Conservation (phyloP, 2,329 filamentous ascomycete species). For the Davidsoniella australis region DNA sequence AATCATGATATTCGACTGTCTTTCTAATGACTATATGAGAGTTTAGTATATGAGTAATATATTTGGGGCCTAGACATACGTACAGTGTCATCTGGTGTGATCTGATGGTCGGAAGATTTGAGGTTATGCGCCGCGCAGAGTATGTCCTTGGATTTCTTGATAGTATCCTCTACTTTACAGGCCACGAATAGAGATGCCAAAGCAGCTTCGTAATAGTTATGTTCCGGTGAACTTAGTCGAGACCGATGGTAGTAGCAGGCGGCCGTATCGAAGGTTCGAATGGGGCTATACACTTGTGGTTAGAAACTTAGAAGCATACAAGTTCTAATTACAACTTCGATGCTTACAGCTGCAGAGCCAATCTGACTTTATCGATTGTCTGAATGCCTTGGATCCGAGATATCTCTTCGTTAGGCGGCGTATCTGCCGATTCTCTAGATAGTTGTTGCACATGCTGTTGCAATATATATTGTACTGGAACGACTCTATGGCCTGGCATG, state of each 20-base stretch:
- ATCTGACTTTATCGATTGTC: conserved; percentile 73
- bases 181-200: conserved; percentile 78
- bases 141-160: conserved; percentile 92
- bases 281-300: conserved; percentile 37
- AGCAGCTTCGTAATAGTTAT: conserved; percentile 73
- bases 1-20: conserved; percentile 62
- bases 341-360: conserved; percentile 58
- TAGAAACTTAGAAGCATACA: not conserved
- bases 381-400: conserved; percentile 73
- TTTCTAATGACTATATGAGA: conserved; percentile 54
- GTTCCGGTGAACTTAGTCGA: conserved; percentile 71
- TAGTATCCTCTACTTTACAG: conserved; percentile 94
- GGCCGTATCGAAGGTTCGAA: conserved; percentile 83
- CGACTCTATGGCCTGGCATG: conserved; percentile 31
- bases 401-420: conserved; percentile 55
- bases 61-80: conserved; percentile 14
- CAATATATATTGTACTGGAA: conserved; percentile 55
- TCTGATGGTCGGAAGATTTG: conserved; percentile 51
- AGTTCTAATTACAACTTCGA: conserved; percentile 8
- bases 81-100: conserved; percentile 67
- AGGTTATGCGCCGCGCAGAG: conserved; percentile 80
- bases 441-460: conserved; percentile 68
- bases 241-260: conserved; percentile 91
- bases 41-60: not conserved
- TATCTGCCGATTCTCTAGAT: conserved; percentile 50